A percentile compares a stretch with the other conserved stretches of the same genome.
These are phyloP conservation scores for Dendrobium chrysotoxum DNA, from an alignment of 106 monocot genomes.

Conservation along the genomic window DNA sequence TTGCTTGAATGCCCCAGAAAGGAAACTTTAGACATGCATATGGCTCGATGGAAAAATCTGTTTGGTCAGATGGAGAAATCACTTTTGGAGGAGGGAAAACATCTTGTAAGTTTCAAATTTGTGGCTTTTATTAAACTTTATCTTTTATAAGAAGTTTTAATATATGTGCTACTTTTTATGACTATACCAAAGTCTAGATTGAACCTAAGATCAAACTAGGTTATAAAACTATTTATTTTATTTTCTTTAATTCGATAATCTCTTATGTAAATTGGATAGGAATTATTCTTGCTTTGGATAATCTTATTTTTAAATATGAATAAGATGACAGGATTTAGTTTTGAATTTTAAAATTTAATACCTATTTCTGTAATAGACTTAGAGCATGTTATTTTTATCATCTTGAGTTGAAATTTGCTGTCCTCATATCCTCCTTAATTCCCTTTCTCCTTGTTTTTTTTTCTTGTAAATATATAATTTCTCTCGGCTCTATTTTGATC, in stretches of 20 bases:
- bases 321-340: neutral
- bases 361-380: neutral
- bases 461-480: neutral
- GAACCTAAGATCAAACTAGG: neutral
- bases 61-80: slow-evolving; percentile 70
- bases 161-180: neutral
- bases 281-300: neutral
- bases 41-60: slow-evolving; percentile 54
- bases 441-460: neutral
- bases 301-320: neutral
- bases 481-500: neutral
- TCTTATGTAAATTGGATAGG: neutral
- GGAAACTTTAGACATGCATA: slow-evolving; percentile 35
- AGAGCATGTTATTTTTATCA: neutral
- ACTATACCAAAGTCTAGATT: neutral
- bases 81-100: slow-evolving; percentile 60
- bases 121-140: neutral
- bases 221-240: neutral
- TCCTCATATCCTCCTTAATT: neutral
- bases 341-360: neutral
- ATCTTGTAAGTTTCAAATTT: slow-evolving; percentile 50
- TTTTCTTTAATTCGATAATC: neutral
- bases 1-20: slow-evolving; percentile 10
- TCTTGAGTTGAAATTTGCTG: neutral
- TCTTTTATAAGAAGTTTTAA: neutral